Evolutionary conservation across 163 green algal species (phyloP), one percentile per base, ranked within the genome.

Genomic region (Scenedesmus sp.): DNA sequence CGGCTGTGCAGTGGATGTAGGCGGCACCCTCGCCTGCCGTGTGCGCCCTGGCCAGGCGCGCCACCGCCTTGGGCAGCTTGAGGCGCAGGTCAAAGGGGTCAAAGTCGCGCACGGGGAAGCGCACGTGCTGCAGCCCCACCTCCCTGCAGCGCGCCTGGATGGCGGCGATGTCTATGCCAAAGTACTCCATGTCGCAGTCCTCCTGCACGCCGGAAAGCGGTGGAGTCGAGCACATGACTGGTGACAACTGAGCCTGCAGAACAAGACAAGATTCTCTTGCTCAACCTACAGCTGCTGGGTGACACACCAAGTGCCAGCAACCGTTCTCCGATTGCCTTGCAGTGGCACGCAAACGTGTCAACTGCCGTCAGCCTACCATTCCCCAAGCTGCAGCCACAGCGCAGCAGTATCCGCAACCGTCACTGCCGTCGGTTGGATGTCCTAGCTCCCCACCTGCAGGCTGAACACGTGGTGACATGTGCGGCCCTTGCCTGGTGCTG

Each of bases 1-100:
- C 96, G 91, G 96, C 97, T n/a, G 97, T 99, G 90, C 97, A 99
- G 94, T 99, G 97, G 87, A 99, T 96, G 93, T 99, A 99, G 10
- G 95, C 85, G 1, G 94, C 97, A 70, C 96, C 97, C 7, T 83
- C n/a, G 9, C 89, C 40, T 40, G 89, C 89, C 4, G 91, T 80
- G 80, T 95, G 93, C 33, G 93, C 89, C 35, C 92, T 90, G 0
- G 93, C 92, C 78, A 98, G 93, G 22, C 91, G 59, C 0, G 94
- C 81, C 59, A 98, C 95, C 4, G 96, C 96, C 80, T 95, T 94
- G 33, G 94, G 94, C 88, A 96, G 91, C 90, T 95, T 95, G 22
- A 81, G 83, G 3, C 98, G 90, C 91, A 99, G 93, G 92, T 97
- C 96, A 91, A 86, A 97, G 33, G 97, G 96, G 94, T 99, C 98